Conservation (phyloP, 1,284 basidiomycete genomes). For the Grifola frondosa region DNA sequence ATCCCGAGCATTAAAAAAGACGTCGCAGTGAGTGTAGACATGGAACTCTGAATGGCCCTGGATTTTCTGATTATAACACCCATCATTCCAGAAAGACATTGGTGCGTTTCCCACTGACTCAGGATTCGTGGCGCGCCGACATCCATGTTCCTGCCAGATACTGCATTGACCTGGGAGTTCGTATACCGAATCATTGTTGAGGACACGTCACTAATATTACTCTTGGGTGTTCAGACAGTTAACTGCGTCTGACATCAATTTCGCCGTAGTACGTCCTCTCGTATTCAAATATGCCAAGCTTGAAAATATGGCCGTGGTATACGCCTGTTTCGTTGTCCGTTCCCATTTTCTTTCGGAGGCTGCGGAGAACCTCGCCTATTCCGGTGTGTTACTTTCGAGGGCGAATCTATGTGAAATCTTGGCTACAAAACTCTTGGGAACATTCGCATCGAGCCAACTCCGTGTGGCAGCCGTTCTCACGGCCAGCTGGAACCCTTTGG, state of each 20-base stretch:
- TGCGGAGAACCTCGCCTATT: constrained; percentile 70
- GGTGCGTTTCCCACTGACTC: constrained; percentile 22
- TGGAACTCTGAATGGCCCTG: constrained; percentile 9
- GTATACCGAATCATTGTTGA: constrained; percentile 8
- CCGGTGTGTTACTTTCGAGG: constrained; percentile 68
- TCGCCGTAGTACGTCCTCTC: constrained; percentile 77
- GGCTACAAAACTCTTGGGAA: constrained; percentile 80
- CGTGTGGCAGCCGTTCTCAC: constrained; percentile 76
- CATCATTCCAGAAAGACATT: constrained; percentile 46
- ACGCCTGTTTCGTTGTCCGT: constrained; percentile 70
- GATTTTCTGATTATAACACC: neutral
- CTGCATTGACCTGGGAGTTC: constrained; percentile 79
- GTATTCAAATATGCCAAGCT: constrained; percentile 77
- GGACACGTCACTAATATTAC: neutral
- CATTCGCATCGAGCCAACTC: constrained; percentile 71
- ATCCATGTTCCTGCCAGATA: constrained; percentile 48
- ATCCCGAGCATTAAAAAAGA: constrained; percentile 71
- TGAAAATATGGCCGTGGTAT: constrained; percentile 70
- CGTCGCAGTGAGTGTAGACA: constrained; percentile 50
- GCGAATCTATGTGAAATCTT: constrained; percentile 81
- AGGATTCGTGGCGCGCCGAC: constrained; percentile 3
- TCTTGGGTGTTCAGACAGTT: constrained; percentile 52
- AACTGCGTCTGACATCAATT: constrained; percentile 82
- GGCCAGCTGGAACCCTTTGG: constrained; percentile 76
- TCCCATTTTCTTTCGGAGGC: constrained; percentile 54